Evolutionary conservation across 495 filamentous ascomycete genomes (phyloP).

Genomic region (Hypoxylon rickii): DNA sequence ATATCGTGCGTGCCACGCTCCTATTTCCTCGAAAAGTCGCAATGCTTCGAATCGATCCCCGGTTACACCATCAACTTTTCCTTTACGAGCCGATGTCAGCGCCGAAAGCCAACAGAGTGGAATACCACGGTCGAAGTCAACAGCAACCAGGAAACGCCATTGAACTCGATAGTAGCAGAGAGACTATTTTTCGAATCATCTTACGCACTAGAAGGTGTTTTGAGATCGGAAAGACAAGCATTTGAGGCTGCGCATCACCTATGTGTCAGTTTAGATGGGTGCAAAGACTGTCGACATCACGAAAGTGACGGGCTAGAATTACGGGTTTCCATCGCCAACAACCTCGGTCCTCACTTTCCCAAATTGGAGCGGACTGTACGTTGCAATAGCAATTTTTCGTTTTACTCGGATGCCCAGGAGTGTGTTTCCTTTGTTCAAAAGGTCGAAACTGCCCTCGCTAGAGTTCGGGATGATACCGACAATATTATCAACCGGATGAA

Average conservation of each 20-base stretch:
- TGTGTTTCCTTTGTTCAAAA: slow-evolving; percentile 44
- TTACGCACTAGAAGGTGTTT: slow-evolving; percentile 41
- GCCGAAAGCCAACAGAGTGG: slow-evolving; percentile 37
- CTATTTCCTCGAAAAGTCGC: slow-evolving; percentile 47
- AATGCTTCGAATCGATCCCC: slow-evolving; percentile 48
- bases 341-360: slow-evolving; percentile 45
- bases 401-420: slow-evolving; percentile 38
- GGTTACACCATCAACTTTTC: slow-evolving; percentile 49
- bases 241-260: slow-evolving; percentile 36
- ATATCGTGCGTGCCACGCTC: slow-evolving; percentile 46
- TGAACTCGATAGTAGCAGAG: slow-evolving; percentile 47
- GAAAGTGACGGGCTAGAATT: slow-evolving; percentile 45
- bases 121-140: slow-evolving; percentile 39
- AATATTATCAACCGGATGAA: slow-evolving; percentile 39
- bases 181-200: slow-evolving; percentile 44
- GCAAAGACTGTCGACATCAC: slow-evolving; percentile 37
- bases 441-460: slow-evolving; percentile 35
- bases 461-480: slow-evolving; percentile 40
- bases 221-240: slow-evolving; percentile 42
- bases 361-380: slow-evolving; percentile 42
- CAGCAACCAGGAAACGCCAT: slow-evolving; percentile 46
- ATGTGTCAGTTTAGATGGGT: slow-evolving; percentile 31
- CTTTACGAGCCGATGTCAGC: slow-evolving; percentile 44
- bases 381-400: slow-evolving; percentile 47
- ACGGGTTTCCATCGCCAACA: slow-evolving; percentile 46